A percentile compares a stretch with the other conserved stretches of the same genome.
These are phyloP conservation scores for Warburgia ugandensis DNA, from an alignment of 164 flowering plant species.

Conservation along the genomic window DNA sequence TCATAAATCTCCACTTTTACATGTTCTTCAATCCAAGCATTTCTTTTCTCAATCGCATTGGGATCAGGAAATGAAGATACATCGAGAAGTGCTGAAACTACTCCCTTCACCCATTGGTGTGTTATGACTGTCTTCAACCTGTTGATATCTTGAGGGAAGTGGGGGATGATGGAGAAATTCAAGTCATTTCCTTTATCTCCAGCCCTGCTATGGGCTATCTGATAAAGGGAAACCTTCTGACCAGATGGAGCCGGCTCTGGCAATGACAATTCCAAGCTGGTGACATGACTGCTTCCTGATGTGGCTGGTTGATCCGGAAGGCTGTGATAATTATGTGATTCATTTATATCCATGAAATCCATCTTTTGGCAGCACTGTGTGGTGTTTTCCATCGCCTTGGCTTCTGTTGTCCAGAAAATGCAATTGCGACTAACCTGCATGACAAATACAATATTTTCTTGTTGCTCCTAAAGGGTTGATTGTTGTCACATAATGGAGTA, in stretches of 20 bases:
- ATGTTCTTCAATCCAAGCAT: slow-evolving; percentile 43
- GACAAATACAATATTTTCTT: slow-evolving; percentile 1
- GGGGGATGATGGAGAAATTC: slow-evolving; percentile 88
- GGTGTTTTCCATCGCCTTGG: slow-evolving; percentile 15
- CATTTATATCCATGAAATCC: not conserved
- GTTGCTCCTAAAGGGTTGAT: not conserved
- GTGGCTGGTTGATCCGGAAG: slow-evolving; percentile 4
- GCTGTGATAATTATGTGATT: slow-evolving; percentile 3
- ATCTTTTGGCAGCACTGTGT: slow-evolving; percentile 10
- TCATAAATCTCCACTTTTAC: slow-evolving; percentile 77
- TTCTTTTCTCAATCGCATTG: slow-evolving; percentile 32
- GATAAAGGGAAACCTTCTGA: slow-evolving; percentile 53
- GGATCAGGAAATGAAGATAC: slow-evolving; percentile 40
- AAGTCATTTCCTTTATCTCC: slow-evolving; percentile 96
- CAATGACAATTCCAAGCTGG: not conserved
- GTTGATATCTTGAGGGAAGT: slow-evolving; percentile 59
- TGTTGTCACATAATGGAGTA: no score
- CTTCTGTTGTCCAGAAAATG: slow-evolving; percentile 51
- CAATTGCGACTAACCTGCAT: slow-evolving; percentile 56
- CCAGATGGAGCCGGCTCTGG: slow-evolving; percentile 54
- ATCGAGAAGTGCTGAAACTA: slow-evolving; percentile 42
- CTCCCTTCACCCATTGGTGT: slow-evolving; percentile 64
- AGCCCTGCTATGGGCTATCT: slow-evolving; percentile 79
- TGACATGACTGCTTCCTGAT: slow-evolving; percentile 5
- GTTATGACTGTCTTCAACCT: slow-evolving; percentile 67